A percentile compares a stretch with the other conserved stretches of the same genome.
phyloP scores from a whole-genome alignment of 169 alveolate species.

The Cryptosporidium viatorum region DNA sequence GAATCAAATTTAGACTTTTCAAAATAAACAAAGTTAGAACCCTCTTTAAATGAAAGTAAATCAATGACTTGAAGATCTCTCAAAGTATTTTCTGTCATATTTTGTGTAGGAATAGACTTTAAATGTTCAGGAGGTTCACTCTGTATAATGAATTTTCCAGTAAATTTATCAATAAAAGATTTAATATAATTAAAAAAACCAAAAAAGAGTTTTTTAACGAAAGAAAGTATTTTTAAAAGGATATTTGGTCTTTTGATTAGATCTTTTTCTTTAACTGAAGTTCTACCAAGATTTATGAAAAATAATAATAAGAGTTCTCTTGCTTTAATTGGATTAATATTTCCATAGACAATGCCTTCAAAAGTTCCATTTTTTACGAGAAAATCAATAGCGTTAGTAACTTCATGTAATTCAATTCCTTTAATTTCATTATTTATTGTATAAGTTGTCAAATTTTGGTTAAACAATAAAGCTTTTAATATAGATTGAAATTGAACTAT shows the following conservation, averaged over 20 bases:
- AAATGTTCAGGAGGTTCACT: not conserved
- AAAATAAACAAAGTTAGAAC: constrained; percentile 13
- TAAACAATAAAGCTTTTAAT: not conserved
- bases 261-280: not conserved
- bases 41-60: constrained; percentile 11
- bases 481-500: constrained; percentile 22
- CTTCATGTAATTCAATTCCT: constrained; percentile 1
- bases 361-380: constrained; percentile 21
- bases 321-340: constrained; percentile 35
- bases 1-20: not conserved
- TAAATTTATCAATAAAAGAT: not conserved
- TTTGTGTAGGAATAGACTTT: not conserved
- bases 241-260: not conserved
- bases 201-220: not conserved
- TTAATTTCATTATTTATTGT: not conserved
- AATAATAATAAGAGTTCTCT: constrained; percentile 53
- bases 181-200: not conserved
- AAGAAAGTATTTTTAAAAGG: not conserved
- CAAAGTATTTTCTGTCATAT: not conserved
- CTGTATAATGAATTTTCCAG: not conserved
- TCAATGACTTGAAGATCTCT: constrained; percentile 27
- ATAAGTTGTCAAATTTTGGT: constrained; percentile 5
- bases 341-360: constrained; percentile 40
- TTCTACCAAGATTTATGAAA: constrained; percentile 46
- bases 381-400: constrained; percentile 2